A percentile compares a stretch with the other conserved stretches of the same genome.
phyloP scores from a whole-genome alignment of 768 basidiomycete species.

The Ramaria sp. region DNA sequence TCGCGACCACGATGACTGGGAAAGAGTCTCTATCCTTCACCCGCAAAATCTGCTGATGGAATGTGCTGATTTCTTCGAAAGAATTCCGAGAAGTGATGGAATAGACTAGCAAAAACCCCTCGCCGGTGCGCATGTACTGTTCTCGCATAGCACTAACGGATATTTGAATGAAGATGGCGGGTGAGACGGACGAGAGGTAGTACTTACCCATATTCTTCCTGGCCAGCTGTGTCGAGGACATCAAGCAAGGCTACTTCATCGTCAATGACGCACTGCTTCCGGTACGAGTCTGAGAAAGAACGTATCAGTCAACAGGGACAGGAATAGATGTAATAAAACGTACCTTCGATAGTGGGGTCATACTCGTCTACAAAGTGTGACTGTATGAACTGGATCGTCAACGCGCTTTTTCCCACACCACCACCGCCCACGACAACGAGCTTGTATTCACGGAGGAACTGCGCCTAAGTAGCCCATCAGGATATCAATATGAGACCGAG shows the following conservation, averaged over 20 bases:
- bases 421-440: slow-evolving; percentile 97
- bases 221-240: slow-evolving; percentile 94
- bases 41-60: slow-evolving; percentile 92
- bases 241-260: slow-evolving; percentile 98
- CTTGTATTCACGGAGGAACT: slow-evolving; percentile 95
- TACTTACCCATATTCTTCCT: slow-evolving; percentile 95
- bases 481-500: not conserved
- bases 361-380: slow-evolving; percentile 89
- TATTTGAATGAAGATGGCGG: not conserved
- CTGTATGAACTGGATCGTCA: slow-evolving; percentile 98
- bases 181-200: not conserved
- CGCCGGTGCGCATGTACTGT: slow-evolving; percentile 98
- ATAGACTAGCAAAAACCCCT: slow-evolving; percentile 96
- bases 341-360: slow-evolving; percentile 93
- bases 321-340: slow-evolving; percentile 10
- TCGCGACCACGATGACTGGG: slow-evolving; percentile 95
- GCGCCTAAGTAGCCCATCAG: slow-evolving; percentile 38
- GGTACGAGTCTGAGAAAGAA: slow-evolving; percentile 67
- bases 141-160: slow-evolving; percentile 94
- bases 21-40: slow-evolving; percentile 95
- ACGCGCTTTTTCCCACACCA: slow-evolving; percentile 79
- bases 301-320: not conserved
- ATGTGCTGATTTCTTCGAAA: slow-evolving; percentile 93
- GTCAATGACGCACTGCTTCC: slow-evolving; percentile 95
- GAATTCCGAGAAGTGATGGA: slow-evolving; percentile 97